Conservation (phyloP, 495 filamentous ascomycete species). For the Eremomyces bilateralis region DNA sequence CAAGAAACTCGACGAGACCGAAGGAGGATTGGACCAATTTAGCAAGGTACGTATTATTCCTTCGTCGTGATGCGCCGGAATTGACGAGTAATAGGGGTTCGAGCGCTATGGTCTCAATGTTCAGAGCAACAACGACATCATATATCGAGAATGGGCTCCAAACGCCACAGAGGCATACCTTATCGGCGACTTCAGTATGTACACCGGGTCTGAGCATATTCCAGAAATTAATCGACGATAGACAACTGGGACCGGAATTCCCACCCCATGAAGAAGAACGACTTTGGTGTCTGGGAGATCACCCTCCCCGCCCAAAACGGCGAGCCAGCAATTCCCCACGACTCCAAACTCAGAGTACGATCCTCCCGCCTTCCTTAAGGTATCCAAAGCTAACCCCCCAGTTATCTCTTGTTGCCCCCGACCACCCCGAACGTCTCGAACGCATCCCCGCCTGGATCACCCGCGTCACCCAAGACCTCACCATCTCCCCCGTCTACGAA, state of each 20-base stretch:
- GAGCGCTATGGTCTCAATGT: conserved; percentile 72
- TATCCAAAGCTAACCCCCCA: no score
- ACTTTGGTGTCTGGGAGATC: conserved; percentile 77
- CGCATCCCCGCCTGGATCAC: conserved; percentile 91
- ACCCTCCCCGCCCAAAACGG: conserved; percentile 53
- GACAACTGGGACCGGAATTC: conserved; percentile 73
- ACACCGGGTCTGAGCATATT: neutral
- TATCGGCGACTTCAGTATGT: conserved; percentile 86
- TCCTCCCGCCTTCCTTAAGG: no score
- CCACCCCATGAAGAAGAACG: conserved; percentile 65
- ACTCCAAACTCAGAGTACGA: conserved; percentile 78
- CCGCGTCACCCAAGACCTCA: conserved; percentile 81
- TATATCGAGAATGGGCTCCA: conserved; percentile 92
- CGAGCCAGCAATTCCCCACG: conserved; percentile 63
- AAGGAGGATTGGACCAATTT: conserved; percentile 86
- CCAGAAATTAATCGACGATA: conserved; percentile 14
- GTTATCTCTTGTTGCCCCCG: conserved; percentile 69
- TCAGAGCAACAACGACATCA: conserved; percentile 58
- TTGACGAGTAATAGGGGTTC: no score
- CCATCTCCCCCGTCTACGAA: conserved; percentile 75
- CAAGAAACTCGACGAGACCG: conserved; percentile 52
- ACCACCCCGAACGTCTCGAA: conserved; percentile 53
- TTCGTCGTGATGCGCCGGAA: neutral
- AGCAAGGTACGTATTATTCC: conserved; percentile 43
- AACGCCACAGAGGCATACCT: conserved; percentile 64